These are phyloP conservation scores for Stemphylium beticola DNA, from an alignment of 2,329 filamentous ascomycete species.

Conservation along the genomic window DNA sequence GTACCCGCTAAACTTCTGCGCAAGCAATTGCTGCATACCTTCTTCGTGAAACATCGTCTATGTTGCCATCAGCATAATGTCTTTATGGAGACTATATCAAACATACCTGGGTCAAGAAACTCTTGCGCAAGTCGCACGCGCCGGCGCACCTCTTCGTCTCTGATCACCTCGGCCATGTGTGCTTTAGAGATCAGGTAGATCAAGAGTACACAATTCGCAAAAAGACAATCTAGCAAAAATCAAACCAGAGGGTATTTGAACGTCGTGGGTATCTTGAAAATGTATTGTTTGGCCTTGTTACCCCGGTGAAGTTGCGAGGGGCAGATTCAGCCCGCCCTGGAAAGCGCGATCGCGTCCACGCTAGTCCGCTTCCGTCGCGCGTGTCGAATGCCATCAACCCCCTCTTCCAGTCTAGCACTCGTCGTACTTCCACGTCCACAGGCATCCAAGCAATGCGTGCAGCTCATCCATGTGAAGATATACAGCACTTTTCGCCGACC, in stretches of 20 bases:
- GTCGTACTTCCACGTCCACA: not conserved
- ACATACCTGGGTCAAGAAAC: constrained; percentile 89
- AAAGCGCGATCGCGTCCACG: constrained; percentile 26
- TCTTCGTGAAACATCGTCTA: constrained; percentile 64
- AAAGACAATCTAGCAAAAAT: not conserved
- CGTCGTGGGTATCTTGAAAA: constrained; percentile 17
- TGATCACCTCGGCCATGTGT: constrained; percentile 54
- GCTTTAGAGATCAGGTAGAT: not conserved
- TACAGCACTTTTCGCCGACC: too few relatives aligned
- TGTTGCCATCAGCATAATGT: constrained; percentile 28
- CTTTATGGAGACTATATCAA: not conserved
- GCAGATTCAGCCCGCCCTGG: constrained; percentile 19
- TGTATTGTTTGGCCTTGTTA: constrained; percentile 15
- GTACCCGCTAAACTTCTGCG: constrained; percentile 19
- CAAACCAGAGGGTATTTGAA: constrained; percentile 1
- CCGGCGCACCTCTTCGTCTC: constrained; percentile 83
- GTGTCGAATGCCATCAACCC: constrained; percentile 21
- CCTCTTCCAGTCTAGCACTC: constrained; percentile 25
- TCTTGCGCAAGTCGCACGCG: constrained; percentile 87
- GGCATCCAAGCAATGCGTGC: not conserved
- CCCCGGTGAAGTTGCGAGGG: constrained; percentile 23
- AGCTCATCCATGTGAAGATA: not conserved
- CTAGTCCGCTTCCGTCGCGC: constrained; percentile 25
- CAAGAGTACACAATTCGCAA: not conserved
- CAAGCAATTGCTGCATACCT: constrained; percentile 48